A percentile compares a stretch with the other conserved stretches of the same genome.
phyloP scores from a whole-genome alignment of 2,329 filamentous ascomycete species.

The Coleophoma eucalyptorum region DNA sequence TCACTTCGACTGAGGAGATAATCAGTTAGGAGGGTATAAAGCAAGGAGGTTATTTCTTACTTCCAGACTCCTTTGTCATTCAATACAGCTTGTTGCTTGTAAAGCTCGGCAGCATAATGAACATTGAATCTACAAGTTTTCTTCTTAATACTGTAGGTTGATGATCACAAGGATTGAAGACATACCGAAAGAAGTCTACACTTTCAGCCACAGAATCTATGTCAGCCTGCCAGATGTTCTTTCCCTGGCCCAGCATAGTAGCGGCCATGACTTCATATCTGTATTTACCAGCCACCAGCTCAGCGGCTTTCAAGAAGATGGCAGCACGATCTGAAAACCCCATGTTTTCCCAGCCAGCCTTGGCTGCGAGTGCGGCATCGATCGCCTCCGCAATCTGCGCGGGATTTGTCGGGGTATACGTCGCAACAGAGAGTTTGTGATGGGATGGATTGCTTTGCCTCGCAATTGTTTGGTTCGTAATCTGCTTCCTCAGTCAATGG shows the following conservation, averaged over 20 bases:
- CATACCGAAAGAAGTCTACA: conserved; percentile 88
- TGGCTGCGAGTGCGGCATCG: conserved; percentile 78
- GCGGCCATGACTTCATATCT: conserved; percentile 94
- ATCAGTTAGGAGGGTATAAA: conserved; percentile 70
- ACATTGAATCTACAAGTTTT: conserved; percentile 93
- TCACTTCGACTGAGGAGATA: conserved; percentile 85
- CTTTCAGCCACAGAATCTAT: conserved; percentile 95
- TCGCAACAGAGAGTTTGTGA: conserved; percentile 54
- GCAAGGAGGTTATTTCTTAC: not conserved
- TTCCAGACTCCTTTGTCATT: not conserved
- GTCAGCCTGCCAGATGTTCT: conserved; percentile 99
- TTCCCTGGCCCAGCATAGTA: conserved; percentile 94
- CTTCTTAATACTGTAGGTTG: conserved; percentile 81
- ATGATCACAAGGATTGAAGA: conserved; percentile 82
- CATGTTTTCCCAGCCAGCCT: conserved; percentile 78
- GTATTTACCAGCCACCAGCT: conserved; percentile 87
- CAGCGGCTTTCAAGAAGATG: conserved; percentile 92
- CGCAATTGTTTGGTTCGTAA: no score
- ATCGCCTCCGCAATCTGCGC: conserved; percentile 78
- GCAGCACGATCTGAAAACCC: conserved; percentile 89
- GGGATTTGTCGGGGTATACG: conserved; percentile 76
- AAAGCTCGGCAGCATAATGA: conserved; percentile 87
- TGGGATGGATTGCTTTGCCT: not conserved
- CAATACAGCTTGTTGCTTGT: conserved; percentile 74
- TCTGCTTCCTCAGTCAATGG: no score